Evolutionary conservation across 208 protist species (phyloP).

Genomic region (Endotrypanum monterogeii): DNA sequence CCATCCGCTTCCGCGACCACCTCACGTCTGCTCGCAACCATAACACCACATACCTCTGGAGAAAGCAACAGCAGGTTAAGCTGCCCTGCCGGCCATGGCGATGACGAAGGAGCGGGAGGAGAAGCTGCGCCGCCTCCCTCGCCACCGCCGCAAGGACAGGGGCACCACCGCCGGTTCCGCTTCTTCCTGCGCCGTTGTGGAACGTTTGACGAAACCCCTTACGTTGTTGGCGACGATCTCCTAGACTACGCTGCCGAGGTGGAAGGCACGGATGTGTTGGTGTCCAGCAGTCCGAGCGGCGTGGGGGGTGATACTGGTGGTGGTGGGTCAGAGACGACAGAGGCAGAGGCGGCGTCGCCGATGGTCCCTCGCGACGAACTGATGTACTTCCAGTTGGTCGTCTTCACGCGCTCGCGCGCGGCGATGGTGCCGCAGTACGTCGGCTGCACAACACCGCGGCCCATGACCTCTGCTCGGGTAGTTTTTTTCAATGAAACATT

Average conservation of each 20-base stretch:
- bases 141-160: not conserved
- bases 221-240: conserved; percentile 42
- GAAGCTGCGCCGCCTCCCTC: not conserved
- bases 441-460: conserved; percentile 59
- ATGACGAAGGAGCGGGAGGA: not conserved
- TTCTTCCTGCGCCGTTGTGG: conserved; percentile 51
- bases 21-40: conserved; percentile 22
- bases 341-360: not conserved
- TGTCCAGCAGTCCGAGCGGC: not conserved
- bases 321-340: too few species aligned
- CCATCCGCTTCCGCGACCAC: conserved; percentile 7
- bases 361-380: conserved; percentile 17
- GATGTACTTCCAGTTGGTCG: conserved; percentile 58
- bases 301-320: not conserved
- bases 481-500: conserved; percentile 86
- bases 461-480: conserved; percentile 50
- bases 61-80: too few species aligned
- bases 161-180: conserved; percentile 29
- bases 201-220: conserved; percentile 27
- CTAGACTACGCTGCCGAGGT: conserved; percentile 60
- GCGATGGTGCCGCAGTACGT: conserved; percentile 73
- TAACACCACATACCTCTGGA: not conserved
- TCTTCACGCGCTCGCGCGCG: conserved; percentile 64
- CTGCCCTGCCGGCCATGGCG: not conserved
- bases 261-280: conserved; percentile 43